These are phyloP conservation scores for Ceratocystis albifundus DNA, from an alignment of 2,329 filamentous ascomycete genomes.

Conservation along the genomic window DNA sequence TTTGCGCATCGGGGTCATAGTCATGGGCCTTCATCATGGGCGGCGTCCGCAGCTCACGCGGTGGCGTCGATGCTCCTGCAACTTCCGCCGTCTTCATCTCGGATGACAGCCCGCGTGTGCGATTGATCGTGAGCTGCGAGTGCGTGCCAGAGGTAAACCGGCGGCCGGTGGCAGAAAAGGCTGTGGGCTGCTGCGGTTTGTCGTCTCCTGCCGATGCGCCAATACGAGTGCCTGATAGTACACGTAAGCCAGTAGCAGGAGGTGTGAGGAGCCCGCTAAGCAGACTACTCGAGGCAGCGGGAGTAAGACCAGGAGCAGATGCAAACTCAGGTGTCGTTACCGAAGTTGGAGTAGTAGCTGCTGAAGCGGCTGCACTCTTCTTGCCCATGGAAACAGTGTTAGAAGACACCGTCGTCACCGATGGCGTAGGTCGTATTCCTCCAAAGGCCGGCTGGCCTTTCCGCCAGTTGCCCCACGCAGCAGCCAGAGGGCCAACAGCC, in stretches of 20 bases:
- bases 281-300: conserved; percentile 40
- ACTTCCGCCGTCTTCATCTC: neutral
- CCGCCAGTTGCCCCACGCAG: conserved; percentile 95
- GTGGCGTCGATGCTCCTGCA: conserved; percentile 25
- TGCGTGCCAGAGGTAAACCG: conserved; percentile 36
- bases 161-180: conserved; percentile 49
- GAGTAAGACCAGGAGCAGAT: neutral
- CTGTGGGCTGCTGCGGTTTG: conserved; percentile 42
- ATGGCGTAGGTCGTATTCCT: conserved; percentile 36
- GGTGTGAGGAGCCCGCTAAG: conserved; percentile 78
- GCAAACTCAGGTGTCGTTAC: neutral
- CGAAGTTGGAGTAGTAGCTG: conserved; percentile 28
- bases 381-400: neutral
- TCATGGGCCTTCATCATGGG: conserved; percentile 48
- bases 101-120: neutral
- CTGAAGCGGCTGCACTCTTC: neutral
- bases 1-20: conserved; percentile 51
- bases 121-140: conserved; percentile 26
- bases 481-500: conserved; percentile 63
- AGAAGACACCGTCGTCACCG: neutral
- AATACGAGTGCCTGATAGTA: conserved; percentile 6
- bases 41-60: conserved; percentile 42
- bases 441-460: conserved; percentile 47
- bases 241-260: conserved; percentile 60
- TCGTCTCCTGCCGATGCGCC: conserved; percentile 9